Conservation (phyloP, 352 stramenopile species). For the Globisporangium echinulatum region DNA sequence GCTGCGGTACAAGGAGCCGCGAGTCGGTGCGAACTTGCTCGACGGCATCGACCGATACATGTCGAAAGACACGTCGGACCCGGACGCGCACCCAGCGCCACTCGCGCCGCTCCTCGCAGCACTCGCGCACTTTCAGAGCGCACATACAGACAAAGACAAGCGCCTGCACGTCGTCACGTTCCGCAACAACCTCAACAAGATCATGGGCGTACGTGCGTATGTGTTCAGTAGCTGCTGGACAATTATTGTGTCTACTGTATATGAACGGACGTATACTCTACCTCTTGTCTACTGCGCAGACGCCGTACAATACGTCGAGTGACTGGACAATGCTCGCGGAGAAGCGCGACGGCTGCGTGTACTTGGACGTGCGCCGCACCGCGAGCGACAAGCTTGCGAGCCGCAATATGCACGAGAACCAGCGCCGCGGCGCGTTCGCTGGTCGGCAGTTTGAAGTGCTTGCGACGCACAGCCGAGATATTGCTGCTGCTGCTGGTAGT, state of each 20-base stretch:
- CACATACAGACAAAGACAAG: conserved; percentile 4
- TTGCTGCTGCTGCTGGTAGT: background rate
- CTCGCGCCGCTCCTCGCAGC: conserved; percentile 41
- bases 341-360: conserved; percentile 51
- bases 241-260: background rate
- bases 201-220: conserved; percentile 47
- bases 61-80: conserved; percentile 44
- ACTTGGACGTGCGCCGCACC: conserved; percentile 53
- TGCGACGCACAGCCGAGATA: conserved; percentile 18
- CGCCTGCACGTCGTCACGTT: conserved; percentile 57
- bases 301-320: conserved; percentile 73
- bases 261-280: too few relatives aligned
- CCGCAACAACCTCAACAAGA: conserved; percentile 83
- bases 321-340: conserved; percentile 53
- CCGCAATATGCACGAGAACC: conserved; percentile 42
- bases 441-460: conserved; percentile 71
- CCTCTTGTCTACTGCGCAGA: conserved; percentile 19
- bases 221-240: background rate
- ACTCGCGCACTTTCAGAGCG: conserved; percentile 35
- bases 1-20: conserved; percentile 26
- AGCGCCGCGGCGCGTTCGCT: conserved; percentile 51
- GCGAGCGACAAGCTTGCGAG: conserved; percentile 34
- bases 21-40: conserved; percentile 46
- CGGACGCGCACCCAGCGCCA: conserved; percentile 33
- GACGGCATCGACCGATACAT: conserved; percentile 47